Base-by-base conservation (phyloP, 371 early-diverging fungal species). In the Lichtheimia ornata region DNA sequence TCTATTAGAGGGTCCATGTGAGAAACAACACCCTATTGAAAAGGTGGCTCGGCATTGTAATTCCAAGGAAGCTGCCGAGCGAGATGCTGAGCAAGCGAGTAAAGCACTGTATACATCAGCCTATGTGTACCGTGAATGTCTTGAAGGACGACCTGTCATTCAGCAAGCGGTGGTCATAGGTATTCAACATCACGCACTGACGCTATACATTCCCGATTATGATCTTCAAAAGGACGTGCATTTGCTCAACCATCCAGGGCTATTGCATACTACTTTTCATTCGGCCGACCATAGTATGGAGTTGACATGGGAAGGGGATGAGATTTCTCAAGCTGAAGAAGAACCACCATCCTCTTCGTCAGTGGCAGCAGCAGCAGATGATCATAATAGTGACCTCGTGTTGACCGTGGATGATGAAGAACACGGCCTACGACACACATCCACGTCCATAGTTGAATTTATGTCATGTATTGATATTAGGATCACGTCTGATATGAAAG, bases 401-500 rank as follows among this genome's bases (percentile, higher is more conserved):
- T 47, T 68, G 61, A 59, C 56, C 20, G 50, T 51, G 13, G 56
- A 65, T 35, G 45, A 54, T 25, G 76, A 83, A 70, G 59, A 73
- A 63, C 87, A 90, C 58, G 66, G 78, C 69, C 78, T 84, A 28
- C 93, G 94, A 92, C 92, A 91, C 71, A 94, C 61, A 95, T 95
- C 82, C 94, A 96, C 78, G 92, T 93, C 57, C 94, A 96, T 58
- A 84, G 91, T 64, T 91, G 92, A 56, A 40, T 59, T 53, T 94
- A 94, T 78, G 90, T 96, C 61, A 91, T 94, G 24, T 94, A 94
- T 80, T 6, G 41, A 61, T 42, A 30, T 73, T 13, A 17, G 50
- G 30, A 58, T 70, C 27, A 40, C 27, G 6, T 61, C 70, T 1
- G 70, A 73, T 58, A 61, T 73, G 58, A 73, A 73, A 40, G 59